Evolutionary conservation across 2,329 filamentous ascomycete species (phyloP).

Genomic region (Dothistroma pini): DNA sequence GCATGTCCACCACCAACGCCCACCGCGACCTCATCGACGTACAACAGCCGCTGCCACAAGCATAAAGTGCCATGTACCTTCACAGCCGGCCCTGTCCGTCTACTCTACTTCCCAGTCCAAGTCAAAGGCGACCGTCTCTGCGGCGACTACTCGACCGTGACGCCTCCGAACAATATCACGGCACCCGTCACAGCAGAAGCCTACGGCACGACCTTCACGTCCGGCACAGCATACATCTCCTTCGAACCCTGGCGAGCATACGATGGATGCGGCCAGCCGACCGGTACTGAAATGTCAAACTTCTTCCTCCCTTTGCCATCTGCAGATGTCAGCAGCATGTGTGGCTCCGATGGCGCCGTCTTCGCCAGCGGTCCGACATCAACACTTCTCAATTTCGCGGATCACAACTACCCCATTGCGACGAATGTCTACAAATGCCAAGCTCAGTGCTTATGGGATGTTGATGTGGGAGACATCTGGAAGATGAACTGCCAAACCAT

Average conservation of each 20-base stretch:
- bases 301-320: slow-evolving; percentile 10
- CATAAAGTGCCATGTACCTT: background rate
- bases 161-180: background rate
- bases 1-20: background rate
- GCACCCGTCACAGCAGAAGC: slow-evolving; percentile 8
- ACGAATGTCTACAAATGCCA: slow-evolving; percentile 7
- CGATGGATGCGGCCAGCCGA: slow-evolving; percentile 11
- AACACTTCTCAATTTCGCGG: slow-evolving; percentile 6
- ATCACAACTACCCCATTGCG: slow-evolving; percentile 8
- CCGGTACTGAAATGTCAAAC: slow-evolving; percentile 10
- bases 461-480: background rate
- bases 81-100: slow-evolving; percentile 2
- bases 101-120: slow-evolving; percentile 8
- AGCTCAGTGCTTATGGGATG: background rate
- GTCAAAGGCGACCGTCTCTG: slow-evolving; percentile 4
- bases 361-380: slow-evolving; percentile 1
- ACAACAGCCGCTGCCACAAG: background rate
- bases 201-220: slow-evolving; percentile 17
- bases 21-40: background rate
- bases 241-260: slow-evolving; percentile 13
- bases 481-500: slow-evolving; percentile 2
- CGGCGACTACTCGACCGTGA: slow-evolving; percentile 1
- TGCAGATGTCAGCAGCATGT: slow-evolving; percentile 9
- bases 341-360: background rate
- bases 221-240: slow-evolving; percentile 21